Conservation (phyloP, 169 alveolate species). For the Eimeria maxima region DNA sequence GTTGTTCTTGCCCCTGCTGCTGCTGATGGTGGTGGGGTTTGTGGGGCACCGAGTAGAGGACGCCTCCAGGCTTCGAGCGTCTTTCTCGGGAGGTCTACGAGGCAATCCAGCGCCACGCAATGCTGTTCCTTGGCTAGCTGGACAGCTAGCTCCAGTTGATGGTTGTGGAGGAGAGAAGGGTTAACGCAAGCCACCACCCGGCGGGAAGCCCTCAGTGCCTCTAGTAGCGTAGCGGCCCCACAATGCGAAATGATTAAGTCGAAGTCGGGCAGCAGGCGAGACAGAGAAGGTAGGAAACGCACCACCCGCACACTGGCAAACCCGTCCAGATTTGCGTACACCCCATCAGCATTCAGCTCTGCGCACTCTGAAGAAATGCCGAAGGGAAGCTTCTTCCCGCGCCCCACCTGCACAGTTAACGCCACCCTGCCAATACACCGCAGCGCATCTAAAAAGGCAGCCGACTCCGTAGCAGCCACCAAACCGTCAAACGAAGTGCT, state of each 20-base stretch:
- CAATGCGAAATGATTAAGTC: slow-evolving; percentile 65
- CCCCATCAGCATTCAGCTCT: background rate
- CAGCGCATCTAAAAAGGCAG: slow-evolving; percentile 14
- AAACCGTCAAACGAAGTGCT: slow-evolving; percentile 70
- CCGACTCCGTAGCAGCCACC: background rate
- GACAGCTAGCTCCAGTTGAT: slow-evolving; percentile 67
- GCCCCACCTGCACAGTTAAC: slow-evolving; percentile 62
- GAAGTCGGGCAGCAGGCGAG: background rate
- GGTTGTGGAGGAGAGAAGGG: slow-evolving; percentile 19
- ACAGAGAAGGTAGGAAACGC: slow-evolving; percentile 8
- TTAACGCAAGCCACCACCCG: slow-evolving; percentile 69
- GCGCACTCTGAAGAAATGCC: background rate
- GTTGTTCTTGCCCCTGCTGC: slow-evolving; percentile 25
- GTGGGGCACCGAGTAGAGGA: background rate
- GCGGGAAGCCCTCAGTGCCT: slow-evolving; percentile 25
- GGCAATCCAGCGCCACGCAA: slow-evolving; percentile 30
- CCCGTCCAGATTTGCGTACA: background rate
- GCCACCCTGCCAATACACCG: slow-evolving; percentile 32
- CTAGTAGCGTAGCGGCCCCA: slow-evolving; percentile 76
- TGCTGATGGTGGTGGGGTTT: slow-evolving; percentile 15
- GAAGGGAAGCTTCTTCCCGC: slow-evolving; percentile 3
- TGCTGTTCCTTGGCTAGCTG: slow-evolving; percentile 28
- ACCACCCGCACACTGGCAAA: background rate
- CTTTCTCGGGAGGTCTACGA: background rate
- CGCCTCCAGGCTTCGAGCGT: slow-evolving; percentile 29